Evolutionary conservation across 352 stramenopile genomes (phyloP).

Genomic region (Phytopythium montanum): DNA sequence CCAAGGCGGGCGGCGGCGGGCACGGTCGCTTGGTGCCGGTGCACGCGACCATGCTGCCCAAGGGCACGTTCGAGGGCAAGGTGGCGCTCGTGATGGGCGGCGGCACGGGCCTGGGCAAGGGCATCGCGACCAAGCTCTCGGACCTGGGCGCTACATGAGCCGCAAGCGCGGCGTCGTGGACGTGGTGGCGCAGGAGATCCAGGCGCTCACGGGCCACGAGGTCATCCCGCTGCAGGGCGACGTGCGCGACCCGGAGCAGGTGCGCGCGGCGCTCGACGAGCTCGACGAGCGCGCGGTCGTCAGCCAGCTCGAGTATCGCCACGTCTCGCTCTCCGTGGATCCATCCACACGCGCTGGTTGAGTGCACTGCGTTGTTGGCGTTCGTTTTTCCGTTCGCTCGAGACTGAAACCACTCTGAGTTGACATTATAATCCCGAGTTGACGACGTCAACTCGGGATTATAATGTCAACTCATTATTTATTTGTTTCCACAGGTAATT

Average conservation of each 20-base stretch:
- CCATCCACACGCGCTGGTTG: no score
- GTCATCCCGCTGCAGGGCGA: conserved; percentile 79
- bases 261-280: conserved; percentile 80
- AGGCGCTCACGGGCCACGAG: conserved; percentile 50
- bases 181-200: conserved; percentile 72
- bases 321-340: no score
- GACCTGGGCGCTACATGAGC: conserved; percentile 94
- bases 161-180: conserved; percentile 91
- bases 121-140: conserved; percentile 92
- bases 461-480: no score
- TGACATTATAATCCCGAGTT: no score
- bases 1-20: conserved; percentile 6
- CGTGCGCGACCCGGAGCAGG: conserved; percentile 88
- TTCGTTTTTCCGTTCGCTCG: no score
- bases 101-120: conserved; percentile 93
- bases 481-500: no score
- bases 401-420: no score
- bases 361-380: no score
- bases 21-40: conserved; percentile 27
- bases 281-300: conserved; percentile 60
- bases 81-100: conserved; percentile 95
- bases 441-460: no score
- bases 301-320: no score
- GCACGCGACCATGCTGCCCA: conserved; percentile 62
- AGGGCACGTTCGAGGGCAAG: conserved; percentile 62